Conservation (phyloP, 176 grass and related monocot species). For the Lolium perenne region DNA sequence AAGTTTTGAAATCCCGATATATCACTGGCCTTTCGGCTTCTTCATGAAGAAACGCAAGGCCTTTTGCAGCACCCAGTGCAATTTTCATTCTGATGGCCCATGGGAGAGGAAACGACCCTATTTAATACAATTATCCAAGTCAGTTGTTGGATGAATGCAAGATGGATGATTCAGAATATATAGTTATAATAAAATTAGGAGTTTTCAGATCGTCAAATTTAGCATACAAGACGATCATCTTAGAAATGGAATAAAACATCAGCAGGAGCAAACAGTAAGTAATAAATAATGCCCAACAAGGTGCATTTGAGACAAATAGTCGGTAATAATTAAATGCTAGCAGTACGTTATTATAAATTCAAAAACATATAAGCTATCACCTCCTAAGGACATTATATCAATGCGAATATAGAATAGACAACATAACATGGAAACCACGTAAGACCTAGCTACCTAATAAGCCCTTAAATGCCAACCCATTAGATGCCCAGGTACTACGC, state of each 20-base stretch:
- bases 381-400: conserved; percentile 17
- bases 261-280: not conserved
- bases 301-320: conserved; percentile 24
- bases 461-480: conserved; percentile 30
- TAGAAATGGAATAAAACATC: conserved; percentile 27
- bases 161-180: conserved; percentile 29
- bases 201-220: conserved; percentile 10
- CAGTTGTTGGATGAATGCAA: conserved; percentile 6
- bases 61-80: conserved; percentile 97
- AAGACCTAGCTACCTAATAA: conserved; percentile 1
- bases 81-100: conserved; percentile 97
- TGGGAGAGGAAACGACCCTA: conserved; percentile 87
- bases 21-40: conserved; percentile 99
- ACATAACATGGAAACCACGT: conserved; percentile 6
- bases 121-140: conserved; percentile 49
- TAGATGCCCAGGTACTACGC: not conserved
- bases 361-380: conserved; percentile 16
- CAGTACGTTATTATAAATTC: not conserved
- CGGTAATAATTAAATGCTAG: conserved; percentile 18
- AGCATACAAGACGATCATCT: conserved; percentile 14
- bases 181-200: conserved; percentile 14
- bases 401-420: conserved; percentile 14
- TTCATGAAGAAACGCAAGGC: conserved; percentile 97
- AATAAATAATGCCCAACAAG: not conserved
- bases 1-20: conserved; percentile 99